Evolutionary conservation across 208 protist genomes (phyloP).

Genomic region (Trypanosomatidae sp.): DNA sequence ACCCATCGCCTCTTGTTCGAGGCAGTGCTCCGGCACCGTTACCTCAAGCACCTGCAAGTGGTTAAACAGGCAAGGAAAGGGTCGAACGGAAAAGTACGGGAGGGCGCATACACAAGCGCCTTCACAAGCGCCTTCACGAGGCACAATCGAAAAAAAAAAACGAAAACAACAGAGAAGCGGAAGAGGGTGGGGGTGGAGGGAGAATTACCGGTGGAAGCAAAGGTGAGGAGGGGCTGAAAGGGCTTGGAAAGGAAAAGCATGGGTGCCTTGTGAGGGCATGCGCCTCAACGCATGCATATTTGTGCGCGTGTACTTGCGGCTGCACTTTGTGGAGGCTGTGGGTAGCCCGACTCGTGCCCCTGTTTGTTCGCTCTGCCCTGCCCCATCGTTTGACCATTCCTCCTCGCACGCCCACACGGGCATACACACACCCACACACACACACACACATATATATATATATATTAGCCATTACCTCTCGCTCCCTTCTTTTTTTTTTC

Average conservation of each 20-base stretch:
- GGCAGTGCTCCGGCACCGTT: neutral
- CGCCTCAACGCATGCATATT: neutral
- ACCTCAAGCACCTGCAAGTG: neutral
- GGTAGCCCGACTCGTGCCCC: neutral
- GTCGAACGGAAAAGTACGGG: neutral
- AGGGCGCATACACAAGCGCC: neutral
- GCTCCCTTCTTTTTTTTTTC: neutral
- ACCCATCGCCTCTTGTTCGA: neutral
- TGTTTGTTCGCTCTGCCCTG: neutral
- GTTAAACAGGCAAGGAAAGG: neutral
- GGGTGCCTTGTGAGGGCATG: neutral
- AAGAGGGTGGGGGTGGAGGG: neutral
- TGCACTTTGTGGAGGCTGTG: too few relatives aligned
- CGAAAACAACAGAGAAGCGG: neutral
- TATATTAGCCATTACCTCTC: neutral
- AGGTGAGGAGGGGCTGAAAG: too few relatives aligned
- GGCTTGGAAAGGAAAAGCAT: too few relatives aligned
- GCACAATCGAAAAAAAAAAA: neutral
- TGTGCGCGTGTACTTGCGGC: too few relatives aligned
- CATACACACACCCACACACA: neutral
- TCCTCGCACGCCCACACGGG: neutral
- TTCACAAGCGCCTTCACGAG: neutral
- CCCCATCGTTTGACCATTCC: neutral
- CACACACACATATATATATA: conserved; percentile 5
- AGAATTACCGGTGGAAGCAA: neutral